Evolutionary conservation across 78 protist genomes (phyloP), one percentile per base, ranked within the genome.

Genomic region (Cavenderia fasciculata): DNA sequence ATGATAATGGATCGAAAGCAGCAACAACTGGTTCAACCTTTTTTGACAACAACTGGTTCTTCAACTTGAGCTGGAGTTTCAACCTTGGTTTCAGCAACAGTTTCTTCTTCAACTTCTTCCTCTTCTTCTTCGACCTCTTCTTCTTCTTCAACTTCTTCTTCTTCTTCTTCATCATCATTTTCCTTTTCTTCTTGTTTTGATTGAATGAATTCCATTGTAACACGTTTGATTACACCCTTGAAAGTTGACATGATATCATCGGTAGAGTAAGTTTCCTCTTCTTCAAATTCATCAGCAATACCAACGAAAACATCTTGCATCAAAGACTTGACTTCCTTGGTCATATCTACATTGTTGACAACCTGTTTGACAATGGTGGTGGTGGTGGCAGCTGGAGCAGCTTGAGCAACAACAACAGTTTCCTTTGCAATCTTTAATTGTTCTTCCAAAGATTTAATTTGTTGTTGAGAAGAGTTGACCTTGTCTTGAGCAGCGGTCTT

Each of bases 291-390:
- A 16, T 82, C 90, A 4, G 68, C 59, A 10, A 82, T 74, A 19
- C 44, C 57, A 69, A 68, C 90, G 61, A 69, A 82, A 19, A 82
- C 90, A 27, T 65, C 40, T 68, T 82, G 90, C 90, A 82, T 82
- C 18, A 71, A 65, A 33, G 49, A 19, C 73, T 82, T 82, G 27
- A 82, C 90, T 57, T 82, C 78, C 34, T 44, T 69, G 8, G 76
- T 51, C 3, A 82, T 27, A 31, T 82, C 90, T 16, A 66, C 88
- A 0, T 63, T 63, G 8, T 21, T 5, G n/a, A n/a, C n/a, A n/a
- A n/a, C n/a, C n/a, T n/a, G n/a, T n/a, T n/a, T n/a, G n/a, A n/a
- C n/a, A n/a, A n/a, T n/a, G 38, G 72, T 12, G n/a, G 72, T 33
- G 44, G 86, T 16, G 0, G 61, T n/a, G 6, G 70, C 59, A 47